These are phyloP conservation scores for Lagenaria siceraria DNA, from an alignment of 306 rosid species.

Conservation along the genomic window DNA sequence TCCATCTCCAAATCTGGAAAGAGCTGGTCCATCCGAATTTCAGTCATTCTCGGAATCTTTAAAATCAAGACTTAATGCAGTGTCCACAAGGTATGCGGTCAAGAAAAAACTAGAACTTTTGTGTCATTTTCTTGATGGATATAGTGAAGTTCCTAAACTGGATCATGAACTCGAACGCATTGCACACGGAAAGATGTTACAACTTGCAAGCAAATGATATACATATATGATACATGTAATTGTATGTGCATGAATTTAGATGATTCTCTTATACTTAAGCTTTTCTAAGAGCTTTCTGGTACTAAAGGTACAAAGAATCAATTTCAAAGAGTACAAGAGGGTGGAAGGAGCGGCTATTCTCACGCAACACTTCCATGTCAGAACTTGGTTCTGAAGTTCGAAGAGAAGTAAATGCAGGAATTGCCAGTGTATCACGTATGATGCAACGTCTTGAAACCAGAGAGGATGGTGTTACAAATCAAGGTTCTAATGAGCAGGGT, in stretches of 20 bases:
- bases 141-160: neutral
- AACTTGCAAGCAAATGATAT: neutral
- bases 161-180: neutral
- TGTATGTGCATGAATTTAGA: neutral
- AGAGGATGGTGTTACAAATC: conserved; percentile 19
- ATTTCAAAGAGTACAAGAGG: conserved; percentile 73
- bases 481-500: conserved; percentile 25
- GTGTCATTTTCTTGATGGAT: neutral
- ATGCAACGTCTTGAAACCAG: conserved; percentile 45
- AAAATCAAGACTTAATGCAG: conserved; percentile 46
- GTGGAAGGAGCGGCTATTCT: conserved; percentile 76
- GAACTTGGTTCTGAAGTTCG: conserved; percentile 41
- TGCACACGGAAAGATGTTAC: neutral
- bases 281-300: conserved; percentile 8
- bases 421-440: conserved; percentile 50
- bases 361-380: conserved; percentile 50
- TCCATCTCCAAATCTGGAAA: conserved; percentile 31
- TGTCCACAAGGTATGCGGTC: conserved; percentile 50
- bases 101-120: neutral
- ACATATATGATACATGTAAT: neutral
- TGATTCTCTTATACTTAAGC: neutral
- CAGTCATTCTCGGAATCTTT: conserved; percentile 75
- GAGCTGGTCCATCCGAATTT: conserved; percentile 71
- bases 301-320: conserved; percentile 70
- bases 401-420: conserved; percentile 47